phyloP scores from a whole-genome alignment of 2,329 filamentous ascomycete species.

The Curvularia eragrostidis region DNA sequence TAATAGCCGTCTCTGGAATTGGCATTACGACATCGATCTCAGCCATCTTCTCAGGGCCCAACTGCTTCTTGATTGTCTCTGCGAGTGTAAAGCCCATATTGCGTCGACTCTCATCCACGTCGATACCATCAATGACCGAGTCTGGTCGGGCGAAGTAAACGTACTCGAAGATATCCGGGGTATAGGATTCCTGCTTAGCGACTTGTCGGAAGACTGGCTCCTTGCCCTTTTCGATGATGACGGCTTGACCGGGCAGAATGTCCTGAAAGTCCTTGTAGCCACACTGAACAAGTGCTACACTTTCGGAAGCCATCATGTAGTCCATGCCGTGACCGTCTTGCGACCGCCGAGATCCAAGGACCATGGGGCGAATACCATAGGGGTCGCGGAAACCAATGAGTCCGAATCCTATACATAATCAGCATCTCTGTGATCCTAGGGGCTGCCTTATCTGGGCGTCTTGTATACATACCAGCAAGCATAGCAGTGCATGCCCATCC shows the following conservation, averaged over 20 bases:
- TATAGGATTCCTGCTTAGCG: constrained; percentile 70
- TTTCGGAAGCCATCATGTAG: constrained; percentile 92
- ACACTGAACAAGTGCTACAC: constrained; percentile 80
- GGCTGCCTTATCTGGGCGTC: not conserved
- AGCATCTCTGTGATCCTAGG: not conserved
- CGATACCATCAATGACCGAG: constrained; percentile 84
- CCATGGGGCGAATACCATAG: constrained; percentile 82
- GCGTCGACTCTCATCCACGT: constrained; percentile 80
- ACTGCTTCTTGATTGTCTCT: constrained; percentile 69
- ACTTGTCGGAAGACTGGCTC: constrained; percentile 79
- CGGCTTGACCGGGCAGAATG: constrained; percentile 82
- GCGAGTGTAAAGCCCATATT: constrained; percentile 87
- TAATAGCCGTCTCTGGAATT: constrained; percentile 83
- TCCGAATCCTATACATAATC: constrained; percentile 66
- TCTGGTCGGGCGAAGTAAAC: constrained; percentile 89
- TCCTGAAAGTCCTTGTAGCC: constrained; percentile 79
- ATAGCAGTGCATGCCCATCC: constrained; percentile 83
- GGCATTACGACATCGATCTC: constrained; percentile 87
- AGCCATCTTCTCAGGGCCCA: constrained; percentile 72
- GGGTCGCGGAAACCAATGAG: constrained; percentile 80
- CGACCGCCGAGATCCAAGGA: constrained; percentile 76
- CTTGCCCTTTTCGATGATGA: constrained; percentile 81
- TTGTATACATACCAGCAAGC: constrained; percentile 66
- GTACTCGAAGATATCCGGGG: constrained; percentile 86
- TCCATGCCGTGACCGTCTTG: constrained; percentile 70